Evolutionary conservation across 2,329 filamentous ascomycete genomes (phyloP), one percentile per base, ranked within the genome.

Genomic region (Diaporthe ampelina): DNA sequence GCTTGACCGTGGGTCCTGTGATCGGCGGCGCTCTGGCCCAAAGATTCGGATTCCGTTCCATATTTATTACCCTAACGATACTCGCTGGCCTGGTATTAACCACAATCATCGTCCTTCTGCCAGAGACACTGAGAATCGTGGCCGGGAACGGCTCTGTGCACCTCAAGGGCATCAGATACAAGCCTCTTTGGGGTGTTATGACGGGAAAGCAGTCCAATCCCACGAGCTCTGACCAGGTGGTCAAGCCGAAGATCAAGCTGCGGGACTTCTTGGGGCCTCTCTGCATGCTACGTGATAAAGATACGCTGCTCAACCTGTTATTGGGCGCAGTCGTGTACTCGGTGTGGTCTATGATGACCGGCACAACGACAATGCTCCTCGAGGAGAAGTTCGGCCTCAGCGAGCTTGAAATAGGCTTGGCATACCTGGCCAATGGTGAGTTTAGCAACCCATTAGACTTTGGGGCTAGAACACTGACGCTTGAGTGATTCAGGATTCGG

Each of bases 291-390:
- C 63, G 77, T 1, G 80, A 80, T 40, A 80, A 79, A 0, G 81
- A 84, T 40, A 78, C 83, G 9, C 74, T 77, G 8, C 73, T 81
- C 4, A 81, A 78, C 2, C 71, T 84, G 13, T 69, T 78, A 9
- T 82, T 81, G 57, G 82, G 81, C 0, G 81, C 80, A 24, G 75
- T 84, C 1, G 79, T 82, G 15, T 83, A 83, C 73, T 79, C 80
- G 11, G 78, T 83, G 26, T 82, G 81, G 75, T 82, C 82, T 71
- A 83, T 80, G 5, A 77, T 83, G n/a, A 81, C 79, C 2, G 79
- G 81, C 0, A 83, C 82, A 13, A 80, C 82, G 43, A 81, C 82
- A 0, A 82, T 81, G 1, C 79, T 82, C 0, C 81, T 83, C 67
- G 74, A 77, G 1, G 77, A 75, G 13, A 75, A 76, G 17, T 82